Base-by-base conservation (phyloP, 106 monocot genomes). In the Dactylorhiza incarnata region DNA sequence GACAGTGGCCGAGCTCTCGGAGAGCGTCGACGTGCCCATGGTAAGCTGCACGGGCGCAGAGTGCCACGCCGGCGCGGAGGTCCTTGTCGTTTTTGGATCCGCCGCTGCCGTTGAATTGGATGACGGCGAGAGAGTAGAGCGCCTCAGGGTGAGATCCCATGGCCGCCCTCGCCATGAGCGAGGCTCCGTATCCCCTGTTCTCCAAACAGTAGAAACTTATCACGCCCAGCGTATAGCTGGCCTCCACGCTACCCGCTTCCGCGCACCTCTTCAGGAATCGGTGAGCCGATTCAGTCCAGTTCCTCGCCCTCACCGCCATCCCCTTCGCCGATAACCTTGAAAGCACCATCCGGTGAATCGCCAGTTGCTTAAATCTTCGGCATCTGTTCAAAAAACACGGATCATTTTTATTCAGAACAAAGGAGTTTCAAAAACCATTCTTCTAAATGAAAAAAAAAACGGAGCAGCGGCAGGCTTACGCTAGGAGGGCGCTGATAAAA, bases 101-200 rank as follows among this genome's bases (percentile, higher is more conserved):
- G 10, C 89, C 89, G 73, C 86, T 86, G 26, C 89, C 89, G 76
- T 89, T 89, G 76, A 89, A 89, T 62, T 89, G 89, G 67, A 89
- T 89, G 55, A 89, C 70, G 29, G 86, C 84, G 49, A 89, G 79
- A 22, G 89, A 78, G 71, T 84, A 86, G 7, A 86, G 78, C 51
- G 91, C 91, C 13, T 54, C 81, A 17, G 91, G 73, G 82, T 91
- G 88, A 17, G 83, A 81, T 6, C 78, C 81, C 6, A 84, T 75
- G 24, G 91, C 91, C 23, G 88, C 91, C 48, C 68, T 74, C 56
- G 85, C 86, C 83, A 91, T 85, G 25, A 85, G 67, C 11, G 85
- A 75, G 5, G 84, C 83, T 10, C 91, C 91, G 72, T 74, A 54
- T 29, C 77, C 79, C 9, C 82, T 79, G 66, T 71, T 82, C 29